A percentile compares a stretch with the other conserved stretches of the same genome.
Evolutionary conservation across 2,329 filamentous ascomycete genomes (phyloP).

Genomic region (Trichoderma semiorbis): DNA sequence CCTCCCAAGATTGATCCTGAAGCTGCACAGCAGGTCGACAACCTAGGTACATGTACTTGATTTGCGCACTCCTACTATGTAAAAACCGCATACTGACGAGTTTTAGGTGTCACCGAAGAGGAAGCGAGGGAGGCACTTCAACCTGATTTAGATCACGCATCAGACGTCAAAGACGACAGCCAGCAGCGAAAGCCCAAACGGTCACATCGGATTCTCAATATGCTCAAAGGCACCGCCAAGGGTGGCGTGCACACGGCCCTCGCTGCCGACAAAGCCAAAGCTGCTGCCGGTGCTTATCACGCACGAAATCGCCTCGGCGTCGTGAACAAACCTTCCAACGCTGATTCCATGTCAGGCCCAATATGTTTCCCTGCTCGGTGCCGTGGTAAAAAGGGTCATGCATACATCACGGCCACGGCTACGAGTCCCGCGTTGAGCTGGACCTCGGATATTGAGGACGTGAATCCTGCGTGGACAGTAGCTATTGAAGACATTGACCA

Average conservation of each 20-base stretch:
- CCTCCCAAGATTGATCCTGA: slow-evolving; percentile 42
- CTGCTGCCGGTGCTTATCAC: slow-evolving; percentile 53
- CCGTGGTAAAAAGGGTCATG: slow-evolving; percentile 67
- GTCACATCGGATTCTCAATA: slow-evolving; percentile 48
- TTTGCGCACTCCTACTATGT: not conserved
- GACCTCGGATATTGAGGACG: slow-evolving; percentile 51
- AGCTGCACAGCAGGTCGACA: slow-evolving; percentile 36
- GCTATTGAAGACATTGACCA: slow-evolving; percentile 68
- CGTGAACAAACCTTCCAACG: slow-evolving; percentile 44
- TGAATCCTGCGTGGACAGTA: slow-evolving; percentile 66
- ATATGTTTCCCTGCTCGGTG: slow-evolving; percentile 72
- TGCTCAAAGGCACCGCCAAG: slow-evolving; percentile 68
- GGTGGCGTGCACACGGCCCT: slow-evolving; percentile 70
- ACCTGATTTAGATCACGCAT: slow-evolving; percentile 37
- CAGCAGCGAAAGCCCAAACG: slow-evolving; percentile 36
- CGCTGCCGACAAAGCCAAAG: slow-evolving; percentile 67
- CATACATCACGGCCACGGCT: slow-evolving; percentile 64
- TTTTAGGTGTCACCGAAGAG: slow-evolving; percentile 49
- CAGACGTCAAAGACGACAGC: slow-evolving; percentile 41
- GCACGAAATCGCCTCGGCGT: slow-evolving; percentile 72
- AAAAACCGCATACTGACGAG: not conserved
- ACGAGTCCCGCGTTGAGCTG: slow-evolving; percentile 67
- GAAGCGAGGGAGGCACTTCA: slow-evolving; percentile 64
- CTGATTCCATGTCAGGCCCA: slow-evolving; percentile 56
- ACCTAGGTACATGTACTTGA: slow-evolving; percentile 29